Evolutionary conservation across 139 green algal species (phyloP).

Genomic region (Chlamydomonas sphaeroides): DNA sequence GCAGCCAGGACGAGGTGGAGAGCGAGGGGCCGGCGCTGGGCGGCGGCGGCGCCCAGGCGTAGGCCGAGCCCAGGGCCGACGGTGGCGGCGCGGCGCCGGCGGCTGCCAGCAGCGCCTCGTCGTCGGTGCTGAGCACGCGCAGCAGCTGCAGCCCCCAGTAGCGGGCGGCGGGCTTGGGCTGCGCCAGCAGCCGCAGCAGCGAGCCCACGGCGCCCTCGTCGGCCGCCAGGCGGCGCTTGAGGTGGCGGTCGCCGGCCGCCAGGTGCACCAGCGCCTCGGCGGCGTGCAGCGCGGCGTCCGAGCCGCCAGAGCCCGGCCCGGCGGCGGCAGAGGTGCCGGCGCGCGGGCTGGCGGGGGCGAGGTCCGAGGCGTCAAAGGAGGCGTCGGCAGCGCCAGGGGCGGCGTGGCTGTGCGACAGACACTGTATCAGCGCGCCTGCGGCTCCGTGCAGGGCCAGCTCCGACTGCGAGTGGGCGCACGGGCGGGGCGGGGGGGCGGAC

Average conservation of each 20-base stretch:
- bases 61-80: background rate
- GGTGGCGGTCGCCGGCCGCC: constrained; percentile 1
- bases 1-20: too few species aligned
- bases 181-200: background rate
- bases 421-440: constrained; percentile 42
- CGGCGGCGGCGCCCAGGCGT: too few species aligned
- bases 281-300: constrained; percentile 29
- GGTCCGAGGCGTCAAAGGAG: too few species aligned
- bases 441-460: constrained; percentile 47
- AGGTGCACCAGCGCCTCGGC: constrained; percentile 56
- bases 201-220: background rate
- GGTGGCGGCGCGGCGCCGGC: background rate
- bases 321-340: too few species aligned
- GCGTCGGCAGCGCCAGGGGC: too few species aligned
- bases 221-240: constrained; percentile 14
- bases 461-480: background rate
- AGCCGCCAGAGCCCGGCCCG: background rate
- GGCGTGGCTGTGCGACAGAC: too few species aligned
- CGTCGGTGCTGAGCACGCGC: constrained; percentile 19
- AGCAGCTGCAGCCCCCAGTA: constrained; percentile 47
- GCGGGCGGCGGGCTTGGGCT: background rate
- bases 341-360: too few species aligned
- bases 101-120: background rate
- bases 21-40: too few species aligned
- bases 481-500: too few species aligned